Conservation (phyloP, 1,284 basidiomycete genomes). For the Termitomyces sp. region DNA sequence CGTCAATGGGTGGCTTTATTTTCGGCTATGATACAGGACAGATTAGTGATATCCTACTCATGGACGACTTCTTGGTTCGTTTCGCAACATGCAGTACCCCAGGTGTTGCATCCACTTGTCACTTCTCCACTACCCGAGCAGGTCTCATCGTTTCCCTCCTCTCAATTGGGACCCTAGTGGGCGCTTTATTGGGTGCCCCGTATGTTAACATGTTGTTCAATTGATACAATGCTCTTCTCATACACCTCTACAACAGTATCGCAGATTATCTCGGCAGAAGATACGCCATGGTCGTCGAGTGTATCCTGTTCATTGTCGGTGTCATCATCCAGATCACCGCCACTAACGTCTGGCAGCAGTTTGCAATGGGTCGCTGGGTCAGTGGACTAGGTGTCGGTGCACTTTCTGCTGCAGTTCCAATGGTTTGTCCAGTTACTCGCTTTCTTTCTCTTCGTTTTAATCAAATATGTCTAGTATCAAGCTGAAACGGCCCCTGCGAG, state of each 20-base stretch:
- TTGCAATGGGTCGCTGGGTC: conserved; percentile 67
- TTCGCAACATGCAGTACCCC: conserved; percentile 49
- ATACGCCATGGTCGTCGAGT: conserved; percentile 68
- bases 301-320: conserved; percentile 63
- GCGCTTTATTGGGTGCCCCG: conserved; percentile 58
- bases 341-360: conserved; percentile 50
- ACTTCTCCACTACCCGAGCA: conserved; percentile 47
- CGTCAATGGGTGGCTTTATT: conserved; percentile 78
- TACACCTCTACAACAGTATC: conserved; percentile 27
- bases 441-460: neutral
- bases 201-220: conserved; percentile 26
- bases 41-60: conserved; percentile 72
- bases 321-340: conserved; percentile 59
- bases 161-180: conserved; percentile 58
- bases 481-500: conserved; percentile 74
- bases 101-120: conserved; percentile 37
- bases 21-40: conserved; percentile 78
- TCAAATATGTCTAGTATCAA: conserved; percentile 44
- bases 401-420: conserved; percentile 72
- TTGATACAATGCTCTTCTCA: neutral
- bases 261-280: conserved; percentile 69
- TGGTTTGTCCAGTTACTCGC: conserved; percentile 30
- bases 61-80: conserved; percentile 66
- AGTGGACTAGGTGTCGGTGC: conserved; percentile 69
- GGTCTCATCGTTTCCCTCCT: conserved; percentile 70